Base-by-base conservation (phyloP, 371 early-diverging fungal species). In the Rhizopus microsporus region DNA sequence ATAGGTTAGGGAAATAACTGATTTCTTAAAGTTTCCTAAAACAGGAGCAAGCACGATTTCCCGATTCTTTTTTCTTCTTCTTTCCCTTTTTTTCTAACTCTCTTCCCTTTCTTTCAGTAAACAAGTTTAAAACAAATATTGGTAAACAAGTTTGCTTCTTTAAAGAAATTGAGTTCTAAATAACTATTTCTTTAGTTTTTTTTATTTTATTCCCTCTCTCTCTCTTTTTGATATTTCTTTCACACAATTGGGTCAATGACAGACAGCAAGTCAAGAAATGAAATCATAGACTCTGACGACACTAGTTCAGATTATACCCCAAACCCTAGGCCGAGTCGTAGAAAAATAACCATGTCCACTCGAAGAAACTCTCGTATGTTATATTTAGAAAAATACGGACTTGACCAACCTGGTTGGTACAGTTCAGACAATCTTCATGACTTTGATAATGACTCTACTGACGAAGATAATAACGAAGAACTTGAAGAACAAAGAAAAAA, bases 311-410 rank as follows among this genome's bases (percentile, higher is more conserved):
- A 46, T 29, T 46, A 46, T 46, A 46, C 46, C 5, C 46, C 46
- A 17, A 46, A 12, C 29, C 46, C 46, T 29, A 46, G 46, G 29
- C 16, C 29, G 12, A 46, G 29, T 29, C 9, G 46, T n/a, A 46
- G 46, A 46, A 17, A 46, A 17, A 46, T 46, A 29, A 46, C 46
- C 17, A 9, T 29, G 2, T 46, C 46, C 5, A 29, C 29, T 7
- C 38, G 43, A 50, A 16, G 57, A 16, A 50, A 56, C 43, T 62
- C 62, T 43, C 62, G 57, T 33, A 31, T 62, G 31, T 30, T 62
- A n/a, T 62, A 62, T 40, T 44, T 56, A 16, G 62, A 62, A 39
- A 56, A 56, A n/a, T 62, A 62, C 30, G 62, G 62, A 7, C 33
- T 62, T 30, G 51, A 35, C 10, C 56, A 56, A 34, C 57, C 62